Base-by-base conservation (phyloP, 2,329 filamentous ascomycete genomes). In the Fusarium lateritium region DNA sequence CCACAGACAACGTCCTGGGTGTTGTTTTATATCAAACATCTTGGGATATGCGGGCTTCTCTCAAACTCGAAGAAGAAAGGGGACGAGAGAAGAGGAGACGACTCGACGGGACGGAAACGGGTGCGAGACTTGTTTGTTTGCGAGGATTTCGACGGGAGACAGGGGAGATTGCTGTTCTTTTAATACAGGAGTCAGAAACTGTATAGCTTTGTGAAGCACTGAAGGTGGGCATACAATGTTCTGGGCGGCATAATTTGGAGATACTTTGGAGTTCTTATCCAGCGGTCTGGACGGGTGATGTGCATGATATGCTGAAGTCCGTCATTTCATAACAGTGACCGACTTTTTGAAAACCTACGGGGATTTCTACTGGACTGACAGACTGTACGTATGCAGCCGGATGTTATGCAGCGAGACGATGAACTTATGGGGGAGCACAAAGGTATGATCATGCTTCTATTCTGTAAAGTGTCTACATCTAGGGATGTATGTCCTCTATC, bases 91-190 rank as follows among this genome's bases (percentile, higher is more conserved):
- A 42, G 26, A 38, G 45, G 31, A 36, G 26, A 50, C 26, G 34
- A 50, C 17, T 56, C n/a, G 36, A 49, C 59, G 65, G 65, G 51
- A 68, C 40, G 58, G 58, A 36, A 62, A 33, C 57, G 49, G 63
- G 51, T 38, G 46, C 47, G 15, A 34, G 31, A 19, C 10, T 40
- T 40, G 55, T 46, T 49, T 64, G 39, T 46, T 54, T 39, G 56
- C n/a, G 15, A 26, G 2, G 22, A n/a, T 17, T 15, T 57, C 19
- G 19, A 52, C 36, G 45, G 58, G 49, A 56, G 53, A 54, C 58
- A 50, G 24, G 62, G 51, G 34, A 24, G 13, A 7, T 11, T 21
- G 6, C 7, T 9, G 19, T 7, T 31, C 21, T 33, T 22, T 39
- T 22, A 34, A 40, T 34, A 24, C 15, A 64, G 21, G 22, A 28